These are phyloP conservation scores for Abrus precatorius DNA, from an alignment of 306 rosid species.

Conservation along the genomic window DNA sequence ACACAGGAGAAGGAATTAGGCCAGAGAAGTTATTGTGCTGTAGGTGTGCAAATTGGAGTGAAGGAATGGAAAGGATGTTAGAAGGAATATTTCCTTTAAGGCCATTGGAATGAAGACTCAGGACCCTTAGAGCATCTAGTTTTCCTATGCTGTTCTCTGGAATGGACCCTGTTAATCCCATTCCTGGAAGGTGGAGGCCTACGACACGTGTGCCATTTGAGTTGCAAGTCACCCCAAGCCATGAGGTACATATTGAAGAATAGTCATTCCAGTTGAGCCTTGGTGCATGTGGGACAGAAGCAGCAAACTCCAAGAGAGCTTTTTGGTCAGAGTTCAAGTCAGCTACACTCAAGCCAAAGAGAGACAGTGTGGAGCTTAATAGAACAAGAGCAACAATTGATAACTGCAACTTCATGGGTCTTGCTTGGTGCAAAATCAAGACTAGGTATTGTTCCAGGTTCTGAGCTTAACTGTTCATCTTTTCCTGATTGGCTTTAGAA, in stretches of 20 bases:
- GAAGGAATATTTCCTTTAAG: conserved; percentile 74
- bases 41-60: conserved; percentile 66
- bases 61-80: conserved; percentile 69
- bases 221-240: conserved; percentile 80
- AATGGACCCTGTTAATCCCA: conserved; percentile 68
- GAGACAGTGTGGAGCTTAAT: conserved; percentile 40
- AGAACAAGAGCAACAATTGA: conserved; percentile 52
- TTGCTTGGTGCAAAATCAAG: conserved; percentile 45
- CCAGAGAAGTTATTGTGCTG: conserved; percentile 80
- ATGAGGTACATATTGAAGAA: conserved; percentile 67
- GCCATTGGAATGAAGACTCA: conserved; percentile 81
- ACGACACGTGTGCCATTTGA: conserved; percentile 57
- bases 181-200: conserved; percentile 78
- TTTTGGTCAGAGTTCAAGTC: conserved; percentile 74
- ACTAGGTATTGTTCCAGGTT: conserved; percentile 43
- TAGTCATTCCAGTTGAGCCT: conserved; percentile 80
- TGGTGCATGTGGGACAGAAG: conserved; percentile 58
- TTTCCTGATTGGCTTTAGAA: conserved; percentile 54
- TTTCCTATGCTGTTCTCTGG: conserved; percentile 67
- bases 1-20: conserved; percentile 64
- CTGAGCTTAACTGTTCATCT: conserved; percentile 50
- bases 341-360: conserved; percentile 48
- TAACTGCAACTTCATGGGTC: conserved; percentile 60
- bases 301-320: conserved; percentile 73
- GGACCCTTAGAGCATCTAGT: conserved; percentile 68